Evolutionary conservation across 495 filamentous ascomycete genomes (phyloP).

Genomic region (Xylaria palmicola): DNA sequence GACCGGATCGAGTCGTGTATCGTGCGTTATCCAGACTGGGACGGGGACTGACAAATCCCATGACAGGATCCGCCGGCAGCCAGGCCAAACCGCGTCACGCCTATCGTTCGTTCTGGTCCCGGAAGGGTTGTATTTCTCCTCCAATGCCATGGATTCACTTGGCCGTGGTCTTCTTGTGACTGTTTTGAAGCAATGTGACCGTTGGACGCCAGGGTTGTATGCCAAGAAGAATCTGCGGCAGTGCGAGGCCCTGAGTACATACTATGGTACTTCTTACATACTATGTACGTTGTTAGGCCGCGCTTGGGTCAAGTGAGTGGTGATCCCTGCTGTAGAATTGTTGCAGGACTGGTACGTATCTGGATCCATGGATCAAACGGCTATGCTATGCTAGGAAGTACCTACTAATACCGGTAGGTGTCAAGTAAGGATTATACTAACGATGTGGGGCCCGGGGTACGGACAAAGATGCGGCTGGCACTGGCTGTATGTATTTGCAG

Average conservation of each 20-base stretch:
- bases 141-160: slow-evolving; percentile 5
- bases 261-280: no score
- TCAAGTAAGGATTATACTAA: no score
- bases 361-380: no score
- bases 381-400: no score
- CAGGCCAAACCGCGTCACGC: neutral
- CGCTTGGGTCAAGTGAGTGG: no score
- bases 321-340: no score
- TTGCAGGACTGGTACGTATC: no score
- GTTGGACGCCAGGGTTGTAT: neutral
- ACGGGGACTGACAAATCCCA: slow-evolving; percentile 11
- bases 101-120: neutral
- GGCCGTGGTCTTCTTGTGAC: neutral
- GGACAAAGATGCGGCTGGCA: no score
- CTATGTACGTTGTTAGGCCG: no score
- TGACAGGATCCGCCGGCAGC: neutral
- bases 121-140: neutral
- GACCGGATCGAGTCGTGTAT: slow-evolving; percentile 6
- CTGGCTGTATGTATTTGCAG: no score
- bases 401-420: no score
- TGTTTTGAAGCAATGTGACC: neutral
- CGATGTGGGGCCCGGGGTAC: no score
- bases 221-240: neutral
- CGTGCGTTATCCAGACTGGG: neutral
- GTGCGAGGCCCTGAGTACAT: neutral